Conservation (phyloP, 345 rosid genomes). For the Populus nigra region DNA sequence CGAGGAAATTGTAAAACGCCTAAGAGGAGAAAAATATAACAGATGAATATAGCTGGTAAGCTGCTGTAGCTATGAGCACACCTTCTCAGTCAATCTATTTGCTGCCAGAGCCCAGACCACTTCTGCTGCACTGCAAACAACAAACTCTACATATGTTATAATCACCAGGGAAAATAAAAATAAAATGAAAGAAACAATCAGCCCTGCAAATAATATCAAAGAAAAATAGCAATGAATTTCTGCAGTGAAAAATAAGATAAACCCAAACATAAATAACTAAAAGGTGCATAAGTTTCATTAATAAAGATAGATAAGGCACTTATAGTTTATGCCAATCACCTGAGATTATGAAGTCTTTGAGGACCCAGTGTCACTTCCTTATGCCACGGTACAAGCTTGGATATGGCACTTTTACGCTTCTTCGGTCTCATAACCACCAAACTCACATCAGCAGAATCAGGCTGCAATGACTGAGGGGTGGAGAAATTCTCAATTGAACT, state of each 20-base stretch:
- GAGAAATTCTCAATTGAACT: conserved; percentile 35
- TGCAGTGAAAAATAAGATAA: background rate
- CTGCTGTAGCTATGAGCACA: conserved; percentile 26
- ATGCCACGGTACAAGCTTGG: conserved; percentile 63
- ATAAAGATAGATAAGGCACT: background rate
- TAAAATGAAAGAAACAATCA: background rate
- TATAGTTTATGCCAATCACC: conserved; percentile 40
- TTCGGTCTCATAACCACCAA: conserved; percentile 37
- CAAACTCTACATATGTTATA: conserved; percentile 9
- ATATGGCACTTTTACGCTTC: conserved; percentile 61
- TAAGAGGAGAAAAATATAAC: background rate
- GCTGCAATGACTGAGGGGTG: conserved; percentile 38
- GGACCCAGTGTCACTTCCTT: conserved; percentile 51
- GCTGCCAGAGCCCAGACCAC: conserved; percentile 62
- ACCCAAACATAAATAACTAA: background rate
- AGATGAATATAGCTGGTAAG: background rate
- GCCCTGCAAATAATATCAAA: background rate
- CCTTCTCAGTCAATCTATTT: conserved; percentile 73
- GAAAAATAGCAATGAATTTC: background rate
- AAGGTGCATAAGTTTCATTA: background rate
- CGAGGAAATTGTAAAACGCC: background rate
- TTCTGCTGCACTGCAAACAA: conserved; percentile 59
- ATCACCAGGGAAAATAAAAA: background rate
- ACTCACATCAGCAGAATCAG: conserved; percentile 34
- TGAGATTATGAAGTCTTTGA: conserved; percentile 49